phyloP scores from a whole-genome alignment of 2,329 filamentous ascomycete genomes.

The Harringtonia aguacate region DNA sequence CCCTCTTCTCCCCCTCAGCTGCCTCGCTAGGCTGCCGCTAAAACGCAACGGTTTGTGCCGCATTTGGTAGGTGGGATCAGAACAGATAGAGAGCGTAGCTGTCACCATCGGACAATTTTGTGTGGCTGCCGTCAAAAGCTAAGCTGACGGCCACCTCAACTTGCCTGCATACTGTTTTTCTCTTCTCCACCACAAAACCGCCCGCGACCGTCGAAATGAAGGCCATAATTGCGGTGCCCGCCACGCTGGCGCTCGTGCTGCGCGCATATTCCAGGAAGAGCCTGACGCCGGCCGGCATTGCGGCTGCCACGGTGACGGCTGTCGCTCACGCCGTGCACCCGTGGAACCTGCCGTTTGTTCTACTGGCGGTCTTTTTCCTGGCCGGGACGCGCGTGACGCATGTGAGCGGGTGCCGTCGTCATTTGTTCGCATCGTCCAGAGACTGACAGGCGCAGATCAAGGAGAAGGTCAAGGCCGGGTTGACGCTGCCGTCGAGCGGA shows the following conservation, averaged over 20 bases:
- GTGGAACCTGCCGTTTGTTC: conserved; percentile 81
- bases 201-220: conserved; percentile 43
- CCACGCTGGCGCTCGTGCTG: conserved; percentile 49
- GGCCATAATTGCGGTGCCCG: conserved; percentile 44
- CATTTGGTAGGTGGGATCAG: no score
- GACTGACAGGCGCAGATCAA: conserved; percentile 51
- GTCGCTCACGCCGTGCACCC: conserved; percentile 80
- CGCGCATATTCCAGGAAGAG: conserved; percentile 63
- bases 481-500: conserved; percentile 71
- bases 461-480: conserved; percentile 68
- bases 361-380: conserved; percentile 78
- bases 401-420: not conserved
- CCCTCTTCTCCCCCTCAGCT: no score
- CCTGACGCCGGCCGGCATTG: conserved; percentile 66
- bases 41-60: no score
- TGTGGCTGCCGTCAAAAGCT: no score
- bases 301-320: conserved; percentile 63
- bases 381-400: conserved; percentile 67
- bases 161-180: not conserved
- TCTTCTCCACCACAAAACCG: not conserved
- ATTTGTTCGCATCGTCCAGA: conserved; percentile 4
- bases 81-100: no score
- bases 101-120: no score
- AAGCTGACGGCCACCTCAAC: no score
- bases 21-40: no score